phyloP scores from a whole-genome alignment of 1,284 basidiomycete species.

The Ceratobasidium theobromae region DNA sequence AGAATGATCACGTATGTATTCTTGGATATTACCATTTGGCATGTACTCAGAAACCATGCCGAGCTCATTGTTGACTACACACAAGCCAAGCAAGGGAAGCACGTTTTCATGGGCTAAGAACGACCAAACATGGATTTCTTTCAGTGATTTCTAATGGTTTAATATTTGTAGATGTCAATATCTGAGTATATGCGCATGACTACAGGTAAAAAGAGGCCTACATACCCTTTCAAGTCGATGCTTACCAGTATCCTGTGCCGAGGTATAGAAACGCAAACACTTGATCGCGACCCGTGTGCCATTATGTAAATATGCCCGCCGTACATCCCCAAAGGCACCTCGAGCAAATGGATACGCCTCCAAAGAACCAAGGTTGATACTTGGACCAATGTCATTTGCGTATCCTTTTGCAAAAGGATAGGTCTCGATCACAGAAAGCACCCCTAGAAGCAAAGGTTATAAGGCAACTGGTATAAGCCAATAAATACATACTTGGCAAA shows the following conservation, averaged over 20 bases:
- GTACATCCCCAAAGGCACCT: slow-evolving; percentile 20
- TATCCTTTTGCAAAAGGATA: slow-evolving; percentile 27
- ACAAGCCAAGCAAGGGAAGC: slow-evolving; percentile 8
- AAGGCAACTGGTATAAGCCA: too few species aligned
- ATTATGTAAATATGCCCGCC: neutral
- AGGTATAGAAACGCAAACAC: slow-evolving; percentile 22
- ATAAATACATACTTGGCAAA: too few species aligned
- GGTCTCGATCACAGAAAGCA: slow-evolving; percentile 3
- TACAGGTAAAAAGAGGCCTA: too few species aligned
- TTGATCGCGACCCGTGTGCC: slow-evolving; percentile 15
- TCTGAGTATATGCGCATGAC: too few species aligned
- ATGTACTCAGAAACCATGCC: slow-evolving; percentile 28
- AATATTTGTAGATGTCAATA: neutral
- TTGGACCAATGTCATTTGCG: slow-evolving; percentile 11
- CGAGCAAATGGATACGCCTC: slow-evolving; percentile 7
- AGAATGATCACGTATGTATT: slow-evolving; percentile 6
- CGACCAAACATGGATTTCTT: slow-evolving; percentile 23
- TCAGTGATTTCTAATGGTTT: slow-evolving; percentile 7
- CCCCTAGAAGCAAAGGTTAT: neutral
- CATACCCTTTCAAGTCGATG: slow-evolving; percentile 18
- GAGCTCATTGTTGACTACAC: slow-evolving; percentile 18
- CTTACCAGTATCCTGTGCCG: slow-evolving; percentile 13
- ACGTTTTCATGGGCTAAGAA: slow-evolving; percentile 21
- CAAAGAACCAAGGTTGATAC: slow-evolving; percentile 11
- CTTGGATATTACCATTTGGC: slow-evolving; percentile 24